Percentiles rank a stretch among this genome's conserved stretches.
Conservation (phyloP, 768 basidiomycete species). For the Tephrocybe sp. region DNA sequence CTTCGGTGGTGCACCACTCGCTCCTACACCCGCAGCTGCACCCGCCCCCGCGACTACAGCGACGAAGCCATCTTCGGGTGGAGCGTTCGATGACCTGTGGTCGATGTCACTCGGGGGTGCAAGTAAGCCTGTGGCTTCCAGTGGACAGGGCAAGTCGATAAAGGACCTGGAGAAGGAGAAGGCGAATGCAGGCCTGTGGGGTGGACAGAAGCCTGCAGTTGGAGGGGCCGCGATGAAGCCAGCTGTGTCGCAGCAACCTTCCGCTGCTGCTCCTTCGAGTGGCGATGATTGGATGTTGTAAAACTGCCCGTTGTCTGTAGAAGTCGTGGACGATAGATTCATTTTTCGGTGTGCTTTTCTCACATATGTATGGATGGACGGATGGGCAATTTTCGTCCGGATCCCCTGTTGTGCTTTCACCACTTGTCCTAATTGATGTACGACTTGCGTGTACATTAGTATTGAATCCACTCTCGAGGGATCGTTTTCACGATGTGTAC, state of each 20-base stretch:
- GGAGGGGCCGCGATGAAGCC: background rate
- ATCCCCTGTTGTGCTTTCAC: background rate
- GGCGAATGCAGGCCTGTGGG: constrained; percentile 80
- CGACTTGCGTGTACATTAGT: too few species aligned
- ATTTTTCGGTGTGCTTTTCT: background rate
- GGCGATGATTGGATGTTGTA: constrained; percentile 13
- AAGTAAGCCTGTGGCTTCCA: constrained; percentile 33
- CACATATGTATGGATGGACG: background rate
- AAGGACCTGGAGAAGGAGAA: constrained; percentile 90
- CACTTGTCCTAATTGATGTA: background rate
- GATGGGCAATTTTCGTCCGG: background rate
- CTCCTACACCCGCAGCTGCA: constrained; percentile 18
- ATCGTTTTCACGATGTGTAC: too few species aligned
- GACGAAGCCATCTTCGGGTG: constrained; percentile 36
- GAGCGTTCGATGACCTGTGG: constrained; percentile 88
- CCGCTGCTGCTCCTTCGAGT: constrained; percentile 3
- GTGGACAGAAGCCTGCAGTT: constrained; percentile 27
- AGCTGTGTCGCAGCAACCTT: background rate
- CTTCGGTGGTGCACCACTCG: constrained; percentile 32
- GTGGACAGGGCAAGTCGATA: constrained; percentile 62
- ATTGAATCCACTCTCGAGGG: too few species aligned
- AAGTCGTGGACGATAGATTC: background rate
- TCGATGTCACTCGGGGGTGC: constrained; percentile 66
- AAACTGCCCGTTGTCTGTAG: background rate
- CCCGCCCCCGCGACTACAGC: constrained; percentile 5